Evolutionary conservation across 768 basidiomycete genomes (phyloP), one percentile per base, ranked within the genome.

Genomic region (Calocybe indica): DNA sequence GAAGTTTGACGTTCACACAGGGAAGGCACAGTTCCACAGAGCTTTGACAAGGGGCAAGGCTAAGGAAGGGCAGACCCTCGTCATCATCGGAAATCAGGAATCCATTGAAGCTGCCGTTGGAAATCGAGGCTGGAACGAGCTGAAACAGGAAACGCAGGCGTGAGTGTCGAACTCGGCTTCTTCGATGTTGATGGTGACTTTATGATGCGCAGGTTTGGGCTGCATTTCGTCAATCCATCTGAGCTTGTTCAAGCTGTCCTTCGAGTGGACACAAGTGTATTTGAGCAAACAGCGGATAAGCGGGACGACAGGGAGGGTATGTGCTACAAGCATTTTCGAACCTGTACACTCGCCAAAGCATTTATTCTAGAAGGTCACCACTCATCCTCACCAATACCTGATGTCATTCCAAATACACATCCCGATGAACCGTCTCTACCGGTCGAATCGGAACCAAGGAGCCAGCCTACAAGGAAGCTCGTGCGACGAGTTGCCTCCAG

Each of bases 171-270:
- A 22, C 33, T 47, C 43, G 40, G 29, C 8, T 37, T 13, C 35
- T 37, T 44, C 31, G 13, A 44, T 29, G 42, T 12, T 40, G 12
- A 36, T 14, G 33, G 6, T 33, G 2, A 30, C 14, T 5, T 29
- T 29, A 9, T 33, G 22, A 22, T 4, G 28, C 33, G 11, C 43
- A 75, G 74, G 36, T 70, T 67, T 47, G 61, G 56, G 2, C 51
- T 83, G 9, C 63, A 69, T 5, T 67, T 86, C 33, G 49, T 78
- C 29, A 56, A 66, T 6, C 62, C 71, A 5, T 69, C 76, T 22
- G 67, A 70, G n/a, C 47, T 90, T 12, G 52, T 83, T 6, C 69
- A 81, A 46, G 77, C 79, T 2, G 75, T 78, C 1, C 55, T 74
- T 1, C 57, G 69, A 8, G 52, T 65, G 8, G 63, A 73, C 52